These are phyloP conservation scores for Colletotrichum sp. DNA, from an alignment of 2,329 filamentous ascomycete species.

Conservation along the genomic window DNA sequence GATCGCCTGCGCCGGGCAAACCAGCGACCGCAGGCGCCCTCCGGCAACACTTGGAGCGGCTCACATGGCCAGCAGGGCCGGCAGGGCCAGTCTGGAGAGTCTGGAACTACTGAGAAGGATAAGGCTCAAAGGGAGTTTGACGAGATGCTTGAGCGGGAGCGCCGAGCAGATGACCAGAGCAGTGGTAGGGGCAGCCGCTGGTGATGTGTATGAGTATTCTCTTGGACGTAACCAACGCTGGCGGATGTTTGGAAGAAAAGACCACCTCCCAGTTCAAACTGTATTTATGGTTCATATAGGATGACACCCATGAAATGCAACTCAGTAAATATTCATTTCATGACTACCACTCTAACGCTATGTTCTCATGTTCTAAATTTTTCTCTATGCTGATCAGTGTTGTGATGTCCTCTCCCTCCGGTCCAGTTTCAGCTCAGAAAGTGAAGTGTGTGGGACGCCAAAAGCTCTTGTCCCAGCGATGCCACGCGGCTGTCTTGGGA, in stretches of 20 bases:
- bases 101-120: slow-evolving; percentile 39
- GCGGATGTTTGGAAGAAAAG: background rate
- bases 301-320: background rate
- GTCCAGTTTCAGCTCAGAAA: background rate
- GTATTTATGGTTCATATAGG: background rate
- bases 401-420: background rate
- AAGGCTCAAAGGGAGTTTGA: slow-evolving; percentile 59
- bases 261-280: background rate
- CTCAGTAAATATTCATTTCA: background rate
- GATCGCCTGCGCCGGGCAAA: slow-evolving; percentile 48
- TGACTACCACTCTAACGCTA: background rate
- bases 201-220: background rate
- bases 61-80: slow-evolving; percentile 8
- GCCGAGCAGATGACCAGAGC: slow-evolving; percentile 19
- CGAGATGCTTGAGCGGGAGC: slow-evolving; percentile 50
- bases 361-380: background rate
- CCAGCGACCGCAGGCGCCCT: slow-evolving; percentile 2
- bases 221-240: background rate
- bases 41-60: background rate
- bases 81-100: slow-evolving; percentile 23
- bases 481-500: slow-evolving; percentile 12
- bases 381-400: background rate
- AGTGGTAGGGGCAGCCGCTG: background rate
- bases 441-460: slow-evolving; percentile 19
- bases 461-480: slow-evolving; percentile 16